phyloP scores from a whole-genome alignment of 306 rosid genomes.

The Pyrus betulifolia region DNA sequence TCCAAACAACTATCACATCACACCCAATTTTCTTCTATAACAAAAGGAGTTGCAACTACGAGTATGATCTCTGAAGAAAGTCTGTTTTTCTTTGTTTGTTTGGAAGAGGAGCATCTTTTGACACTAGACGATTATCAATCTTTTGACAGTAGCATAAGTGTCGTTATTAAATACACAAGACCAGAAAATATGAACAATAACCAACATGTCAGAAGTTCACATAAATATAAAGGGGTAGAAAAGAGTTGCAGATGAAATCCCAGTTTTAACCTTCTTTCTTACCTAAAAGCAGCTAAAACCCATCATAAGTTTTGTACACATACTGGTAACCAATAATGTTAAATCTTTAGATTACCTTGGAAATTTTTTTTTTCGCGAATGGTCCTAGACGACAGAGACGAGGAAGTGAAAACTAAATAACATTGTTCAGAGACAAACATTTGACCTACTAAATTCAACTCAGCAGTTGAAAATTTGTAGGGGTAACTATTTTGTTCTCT shows the following conservation, averaged over 20 bases:
- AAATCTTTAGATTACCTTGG: neutral
- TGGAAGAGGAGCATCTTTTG: constrained; percentile 24
- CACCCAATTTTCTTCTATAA: constrained; percentile 61
- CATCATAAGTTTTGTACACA: neutral
- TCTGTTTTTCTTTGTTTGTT: constrained; percentile 19
- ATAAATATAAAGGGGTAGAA: neutral
- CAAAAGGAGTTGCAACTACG: constrained; percentile 9
- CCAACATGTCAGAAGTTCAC: neutral
- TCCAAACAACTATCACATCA: constrained; percentile 59
- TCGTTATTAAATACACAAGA: neutral
- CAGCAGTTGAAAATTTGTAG: neutral
- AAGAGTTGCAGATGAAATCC: neutral
- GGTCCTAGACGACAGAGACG: neutral
- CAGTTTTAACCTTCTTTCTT: neutral
- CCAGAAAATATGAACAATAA: neutral
- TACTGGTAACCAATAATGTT: neutral
- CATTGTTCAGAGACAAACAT: neutral
- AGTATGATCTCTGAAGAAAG: constrained; percentile 22
- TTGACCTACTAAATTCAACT: neutral
- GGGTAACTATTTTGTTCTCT: neutral
- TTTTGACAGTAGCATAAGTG: constrained; percentile 8
- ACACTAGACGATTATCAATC: constrained; percentile 15
- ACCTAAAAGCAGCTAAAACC: neutral
- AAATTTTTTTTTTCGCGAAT: neutral
- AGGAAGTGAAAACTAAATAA: neutral